A percentile compares a stretch with the other conserved stretches of the same genome.
These are phyloP conservation scores for Hordeum pubiflorum DNA, from an alignment of 202 grass and related monocot genomes.

Conservation along the genomic window DNA sequence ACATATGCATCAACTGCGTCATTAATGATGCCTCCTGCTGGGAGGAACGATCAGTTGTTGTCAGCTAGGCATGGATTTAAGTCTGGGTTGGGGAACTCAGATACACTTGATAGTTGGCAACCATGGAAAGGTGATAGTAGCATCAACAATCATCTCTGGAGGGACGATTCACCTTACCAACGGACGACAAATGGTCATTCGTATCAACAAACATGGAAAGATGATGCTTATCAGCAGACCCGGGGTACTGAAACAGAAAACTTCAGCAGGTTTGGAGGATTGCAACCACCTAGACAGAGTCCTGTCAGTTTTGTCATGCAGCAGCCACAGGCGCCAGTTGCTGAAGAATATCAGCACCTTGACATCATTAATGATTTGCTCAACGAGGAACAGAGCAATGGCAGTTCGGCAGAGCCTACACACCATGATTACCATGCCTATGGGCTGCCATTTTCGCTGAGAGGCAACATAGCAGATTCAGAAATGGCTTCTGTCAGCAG, in stretches of 20 bases:
- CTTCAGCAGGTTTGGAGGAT: constrained; percentile 21
- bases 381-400: constrained; percentile 64
- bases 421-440: constrained; percentile 40
- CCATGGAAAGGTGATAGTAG: constrained; percentile 31
- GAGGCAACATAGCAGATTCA: constrained; percentile 7
- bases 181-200: constrained; percentile 24
- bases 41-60: constrained; percentile 30
- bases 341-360: constrained; percentile 89
- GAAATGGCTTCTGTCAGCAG: neutral
- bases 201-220: constrained; percentile 32
- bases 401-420: constrained; percentile 25
- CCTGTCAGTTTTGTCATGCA: constrained; percentile 30
- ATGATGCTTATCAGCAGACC: constrained; percentile 33
- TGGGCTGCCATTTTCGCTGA: constrained; percentile 39
- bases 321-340: constrained; percentile 35
- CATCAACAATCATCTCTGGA: constrained; percentile 34
- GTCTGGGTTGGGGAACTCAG: constrained; percentile 52
- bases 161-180: constrained; percentile 29
- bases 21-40: constrained; percentile 29
- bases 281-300: constrained; percentile 29
- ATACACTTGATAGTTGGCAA: constrained; percentile 38
- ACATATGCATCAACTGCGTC: constrained; percentile 45
- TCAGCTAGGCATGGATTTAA: constrained; percentile 37
- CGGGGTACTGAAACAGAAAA: constrained; percentile 36
- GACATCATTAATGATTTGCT: constrained; percentile 98